Evolutionary conservation across 306 rosid species (phyloP), one percentile per base, ranked within the genome.

Genomic region (cucumber (Cucumis sativus)): DNA sequence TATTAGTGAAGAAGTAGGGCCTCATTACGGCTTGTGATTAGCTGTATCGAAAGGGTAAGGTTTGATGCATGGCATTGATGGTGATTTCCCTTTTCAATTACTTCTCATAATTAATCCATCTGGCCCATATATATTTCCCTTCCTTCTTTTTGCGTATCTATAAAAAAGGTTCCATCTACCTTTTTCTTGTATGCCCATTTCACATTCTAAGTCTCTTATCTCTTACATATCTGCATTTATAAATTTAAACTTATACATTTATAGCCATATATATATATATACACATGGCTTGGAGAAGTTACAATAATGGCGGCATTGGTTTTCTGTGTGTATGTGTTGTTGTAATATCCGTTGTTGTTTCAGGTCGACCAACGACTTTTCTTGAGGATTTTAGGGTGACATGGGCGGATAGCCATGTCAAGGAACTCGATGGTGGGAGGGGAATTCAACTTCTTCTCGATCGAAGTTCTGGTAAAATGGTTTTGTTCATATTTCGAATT

Each of bases 401-500:
- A 1, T 95, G 98, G 98, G 52, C 97, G 18, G 92, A 89, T 18
- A 45, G 81, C 41, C 97, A 95, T 58, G 84, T 92, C 91, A 85
- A 54, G 79, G 97, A 88, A 80, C 78, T 90, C 73, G 96, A 92
- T 77, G 93, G 84, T 56, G 98, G 98, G 58, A 88, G 85, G 59
- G 86, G 91, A 77, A 87, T 89, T 81, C 97, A 95, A 80, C 98
- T 95, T 28, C 68, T 65, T 79, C 90, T 95, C 1, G 98, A 95
- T 91, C 92, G 65, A 89, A 84, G n/a, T 83, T 92, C 98, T 9
- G 97, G 98, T 95, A 83, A n/a, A 28, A 28, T 70, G 13, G 4
- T 57, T n/a, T 0, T 61, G 4, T 41, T 21, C 5, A 11, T n/a
- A 18, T 9, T 8, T 64, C 0, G 17, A 47, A 47, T 47, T 47